Percentiles rank a stretch among this genome's conserved stretches.
These are phyloP conservation scores for Myriosclerotinia duriaeana DNA, from an alignment of 2,329 filamentous ascomycete species.

Conservation along the genomic window DNA sequence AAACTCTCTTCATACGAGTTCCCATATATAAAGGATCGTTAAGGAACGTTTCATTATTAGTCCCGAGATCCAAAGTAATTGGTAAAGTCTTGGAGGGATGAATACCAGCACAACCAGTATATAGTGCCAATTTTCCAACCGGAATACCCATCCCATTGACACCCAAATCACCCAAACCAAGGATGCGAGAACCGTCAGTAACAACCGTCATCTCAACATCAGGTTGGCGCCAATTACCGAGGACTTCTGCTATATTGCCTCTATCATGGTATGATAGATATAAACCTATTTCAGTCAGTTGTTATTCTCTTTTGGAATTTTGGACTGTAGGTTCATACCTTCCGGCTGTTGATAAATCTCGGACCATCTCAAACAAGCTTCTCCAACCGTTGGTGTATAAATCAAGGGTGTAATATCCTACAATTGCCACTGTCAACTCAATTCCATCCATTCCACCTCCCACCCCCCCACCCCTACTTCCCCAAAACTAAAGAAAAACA, in stretches of 20 bases:
- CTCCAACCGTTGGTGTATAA: slow-evolving; percentile 64
- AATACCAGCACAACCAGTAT: slow-evolving; percentile 82
- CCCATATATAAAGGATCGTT: slow-evolving; percentile 79
- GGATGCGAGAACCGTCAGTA: slow-evolving; percentile 64
- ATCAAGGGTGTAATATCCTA: slow-evolving; percentile 53
- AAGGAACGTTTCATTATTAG: slow-evolving; percentile 72
- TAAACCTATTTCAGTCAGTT: slow-evolving; percentile 45
- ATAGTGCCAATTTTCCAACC: slow-evolving; percentile 77
- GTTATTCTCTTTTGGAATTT: too few relatives aligned
- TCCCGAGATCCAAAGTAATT: slow-evolving; percentile 82
- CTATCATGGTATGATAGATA: slow-evolving; percentile 70
- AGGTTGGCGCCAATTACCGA: slow-evolving; percentile 68
- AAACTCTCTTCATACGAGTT: slow-evolving; percentile 61
- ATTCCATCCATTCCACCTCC: neutral
- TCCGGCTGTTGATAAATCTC: slow-evolving; percentile 73
- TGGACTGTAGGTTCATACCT: slow-evolving; percentile 43
- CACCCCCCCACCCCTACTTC: neutral
- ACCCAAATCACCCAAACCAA: slow-evolving; percentile 79
- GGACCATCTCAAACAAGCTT: slow-evolving; percentile 72
- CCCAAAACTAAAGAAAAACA: neutral
- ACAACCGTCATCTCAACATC: slow-evolving; percentile 59
- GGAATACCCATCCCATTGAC: slow-evolving; percentile 82
- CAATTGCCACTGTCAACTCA: neutral
- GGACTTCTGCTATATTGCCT: slow-evolving; percentile 62
- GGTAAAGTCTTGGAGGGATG: slow-evolving; percentile 77